Conservation (phyloP, 1,284 basidiomycete species). For the Ustilago trichophora region DNA sequence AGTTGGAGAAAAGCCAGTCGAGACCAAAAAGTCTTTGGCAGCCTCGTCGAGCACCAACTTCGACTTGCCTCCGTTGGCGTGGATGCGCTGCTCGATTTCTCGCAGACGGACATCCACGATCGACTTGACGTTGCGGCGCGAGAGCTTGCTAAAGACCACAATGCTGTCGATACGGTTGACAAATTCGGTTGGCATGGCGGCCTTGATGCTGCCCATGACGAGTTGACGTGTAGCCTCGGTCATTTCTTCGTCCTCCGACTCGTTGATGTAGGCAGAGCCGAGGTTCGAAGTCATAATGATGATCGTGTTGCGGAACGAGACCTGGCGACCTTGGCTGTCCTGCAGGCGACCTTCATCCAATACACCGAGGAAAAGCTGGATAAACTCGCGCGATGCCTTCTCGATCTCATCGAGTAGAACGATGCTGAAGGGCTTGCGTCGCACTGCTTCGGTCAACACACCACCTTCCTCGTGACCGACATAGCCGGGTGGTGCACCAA, state of each 20-base stretch:
- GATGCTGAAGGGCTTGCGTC: constrained; percentile 64
- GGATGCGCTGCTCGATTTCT: constrained; percentile 78
- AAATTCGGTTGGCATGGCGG: constrained; percentile 72
- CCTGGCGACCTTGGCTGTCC: constrained; percentile 63
- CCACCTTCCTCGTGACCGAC: constrained; percentile 91
- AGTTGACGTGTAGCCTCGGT: constrained; percentile 67
- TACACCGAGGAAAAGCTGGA: constrained; percentile 87
- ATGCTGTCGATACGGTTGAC: constrained; percentile 71
- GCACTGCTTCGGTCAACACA: constrained; percentile 69
- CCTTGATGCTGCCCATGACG: constrained; percentile 70
- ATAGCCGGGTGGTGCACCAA: constrained; percentile 74
- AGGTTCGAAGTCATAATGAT: constrained; percentile 71
- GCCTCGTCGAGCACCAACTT: constrained; percentile 78
- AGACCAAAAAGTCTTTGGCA: constrained; percentile 79
- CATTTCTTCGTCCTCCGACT: constrained; percentile 68
- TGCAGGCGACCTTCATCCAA: constrained; percentile 89
- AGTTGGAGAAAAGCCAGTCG: constrained; percentile 70
- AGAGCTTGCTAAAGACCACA: constrained; percentile 71
- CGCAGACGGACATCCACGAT: constrained; percentile 71
- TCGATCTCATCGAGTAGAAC: constrained; percentile 67
- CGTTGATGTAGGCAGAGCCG: constrained; percentile 71
- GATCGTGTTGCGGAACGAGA: constrained; percentile 66
- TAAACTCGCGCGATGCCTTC: constrained; percentile 90
- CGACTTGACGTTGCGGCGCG: constrained; percentile 69
- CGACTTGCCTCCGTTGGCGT: constrained; percentile 78